Conservation (phyloP, 148 eudicot species). For the Heliosperma pusillum region DNA sequence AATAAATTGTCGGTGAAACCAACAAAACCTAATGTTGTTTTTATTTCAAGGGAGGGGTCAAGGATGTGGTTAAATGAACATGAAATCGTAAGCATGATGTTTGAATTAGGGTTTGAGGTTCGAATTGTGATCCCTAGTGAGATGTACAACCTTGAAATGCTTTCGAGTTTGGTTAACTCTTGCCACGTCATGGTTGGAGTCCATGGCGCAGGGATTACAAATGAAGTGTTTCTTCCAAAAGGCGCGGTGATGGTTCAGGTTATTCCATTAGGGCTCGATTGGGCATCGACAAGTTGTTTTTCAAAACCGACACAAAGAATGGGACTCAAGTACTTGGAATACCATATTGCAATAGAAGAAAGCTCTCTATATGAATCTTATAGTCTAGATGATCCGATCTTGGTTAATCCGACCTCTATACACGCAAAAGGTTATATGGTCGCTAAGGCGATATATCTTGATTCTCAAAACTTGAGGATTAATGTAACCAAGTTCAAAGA, state of each 20-base stretch:
- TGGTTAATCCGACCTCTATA: conserved; percentile 22
- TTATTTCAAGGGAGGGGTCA: conserved; percentile 42
- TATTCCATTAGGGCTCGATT: conserved; percentile 44
- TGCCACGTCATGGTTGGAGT: conserved; percentile 51
- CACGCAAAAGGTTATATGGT: conserved; percentile 18
- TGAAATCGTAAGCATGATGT: conserved; percentile 37
- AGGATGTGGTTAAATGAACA: conserved; percentile 42
- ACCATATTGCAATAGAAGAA: conserved; percentile 44
- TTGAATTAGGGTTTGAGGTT: conserved; percentile 42
- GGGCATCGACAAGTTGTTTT: conserved; percentile 37
- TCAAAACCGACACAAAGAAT: conserved; percentile 39
- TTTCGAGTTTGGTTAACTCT: conserved; percentile 36
- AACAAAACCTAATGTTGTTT: conserved; percentile 27
- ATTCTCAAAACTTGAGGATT: conserved; percentile 25
- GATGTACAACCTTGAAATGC: conserved; percentile 30
- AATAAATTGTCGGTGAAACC: conserved; percentile 9
- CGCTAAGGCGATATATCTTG: conserved; percentile 18
- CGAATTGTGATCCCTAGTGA: conserved; percentile 11
- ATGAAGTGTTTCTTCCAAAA: conserved; percentile 43
- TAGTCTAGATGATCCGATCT: conserved; percentile 24
- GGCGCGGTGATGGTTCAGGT: conserved; percentile 56
- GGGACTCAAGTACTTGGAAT: conserved; percentile 51
- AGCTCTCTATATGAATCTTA: conserved; percentile 37
- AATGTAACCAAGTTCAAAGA: conserved; percentile 13
- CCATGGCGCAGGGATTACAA: conserved; percentile 61